A percentile compares a stretch with the other conserved stretches of the same genome.
These are phyloP conservation scores for Schoenoplectus triqueter DNA, from an alignment of 202 grass and related monocot species.

Conservation along the genomic window DNA sequence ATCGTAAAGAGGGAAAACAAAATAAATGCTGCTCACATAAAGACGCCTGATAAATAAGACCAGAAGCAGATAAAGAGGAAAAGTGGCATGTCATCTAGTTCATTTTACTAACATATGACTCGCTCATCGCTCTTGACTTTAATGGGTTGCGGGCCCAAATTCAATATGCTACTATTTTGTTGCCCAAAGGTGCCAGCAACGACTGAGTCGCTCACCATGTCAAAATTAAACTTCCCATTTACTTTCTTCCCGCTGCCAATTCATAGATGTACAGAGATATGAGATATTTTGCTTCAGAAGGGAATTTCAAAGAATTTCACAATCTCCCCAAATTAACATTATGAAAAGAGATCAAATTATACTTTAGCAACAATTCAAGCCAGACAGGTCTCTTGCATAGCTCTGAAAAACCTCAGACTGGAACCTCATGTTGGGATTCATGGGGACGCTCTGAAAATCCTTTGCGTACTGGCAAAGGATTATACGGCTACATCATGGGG, in stretches of 20 bases:
- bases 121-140: conserved; percentile 51
- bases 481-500: no score
- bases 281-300: neutral
- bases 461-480: no score
- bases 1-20: conserved; percentile 3
- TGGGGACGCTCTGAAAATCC: no score
- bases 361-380: neutral
- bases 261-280: neutral
- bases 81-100: conserved; percentile 33
- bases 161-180: conserved; percentile 45
- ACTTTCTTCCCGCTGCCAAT: conserved; percentile 67
- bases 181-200: conserved; percentile 67
- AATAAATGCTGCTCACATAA: conserved; percentile 32
- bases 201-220: conserved; percentile 77
- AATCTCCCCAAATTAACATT: neutral
- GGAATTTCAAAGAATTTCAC: neutral
- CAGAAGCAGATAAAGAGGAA: conserved; percentile 5
- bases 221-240: conserved; percentile 66
- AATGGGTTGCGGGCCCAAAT: conserved; percentile 5
- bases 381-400: neutral
- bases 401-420: neutral
- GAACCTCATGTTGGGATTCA: no score
- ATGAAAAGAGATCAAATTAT: neutral
- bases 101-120: conserved; percentile 52
- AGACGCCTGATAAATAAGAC: conserved; percentile 31